Conservation (phyloP, 495 filamentous ascomycete species). For the Aspergillus saccharolyticus region DNA sequence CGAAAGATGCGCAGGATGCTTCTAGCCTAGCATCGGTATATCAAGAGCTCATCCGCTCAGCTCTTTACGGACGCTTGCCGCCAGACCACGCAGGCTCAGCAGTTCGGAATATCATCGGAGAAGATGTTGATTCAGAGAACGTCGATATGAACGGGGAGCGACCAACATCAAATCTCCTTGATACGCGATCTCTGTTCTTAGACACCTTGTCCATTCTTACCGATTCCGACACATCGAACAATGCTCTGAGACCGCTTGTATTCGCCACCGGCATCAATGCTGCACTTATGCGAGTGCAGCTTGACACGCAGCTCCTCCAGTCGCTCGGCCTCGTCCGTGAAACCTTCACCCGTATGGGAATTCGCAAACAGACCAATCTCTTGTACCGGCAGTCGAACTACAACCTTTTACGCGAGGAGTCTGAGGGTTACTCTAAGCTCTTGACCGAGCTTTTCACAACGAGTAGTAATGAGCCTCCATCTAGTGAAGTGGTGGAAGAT, state of each 20-base stretch:
- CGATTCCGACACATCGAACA: constrained; percentile 52
- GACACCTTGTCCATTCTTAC: constrained; percentile 73
- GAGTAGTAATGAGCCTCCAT: constrained; percentile 55
- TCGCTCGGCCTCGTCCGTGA: constrained; percentile 74
- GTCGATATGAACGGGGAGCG: constrained; percentile 29
- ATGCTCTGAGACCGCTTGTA: constrained; percentile 50
- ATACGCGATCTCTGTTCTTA: constrained; percentile 68
- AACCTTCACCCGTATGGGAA: constrained; percentile 74
- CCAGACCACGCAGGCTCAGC: constrained; percentile 64
- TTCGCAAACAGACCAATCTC: constrained; percentile 83
- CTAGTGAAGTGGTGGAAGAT: constrained; percentile 59
- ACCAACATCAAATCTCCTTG: constrained; percentile 36
- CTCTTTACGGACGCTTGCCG: constrained; percentile 60
- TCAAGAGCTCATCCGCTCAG: constrained; percentile 76
- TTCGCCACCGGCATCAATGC: constrained; percentile 66
- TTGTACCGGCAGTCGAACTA: constrained; percentile 95
- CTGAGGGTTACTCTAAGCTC: constrained; percentile 89
- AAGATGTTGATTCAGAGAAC: constrained; percentile 43
- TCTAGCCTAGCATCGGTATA: constrained; percentile 64
- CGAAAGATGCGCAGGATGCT: constrained; percentile 59
- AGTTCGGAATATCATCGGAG: constrained; percentile 68
- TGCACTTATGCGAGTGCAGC: constrained; percentile 66
- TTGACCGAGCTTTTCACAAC: constrained; percentile 85
- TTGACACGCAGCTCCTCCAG: constrained; percentile 74
- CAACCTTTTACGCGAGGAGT: constrained; percentile 92